phyloP scores from a whole-genome alignment of 2,329 filamentous ascomycete genomes.

The Aspergillus brunneoviolaceus region DNA sequence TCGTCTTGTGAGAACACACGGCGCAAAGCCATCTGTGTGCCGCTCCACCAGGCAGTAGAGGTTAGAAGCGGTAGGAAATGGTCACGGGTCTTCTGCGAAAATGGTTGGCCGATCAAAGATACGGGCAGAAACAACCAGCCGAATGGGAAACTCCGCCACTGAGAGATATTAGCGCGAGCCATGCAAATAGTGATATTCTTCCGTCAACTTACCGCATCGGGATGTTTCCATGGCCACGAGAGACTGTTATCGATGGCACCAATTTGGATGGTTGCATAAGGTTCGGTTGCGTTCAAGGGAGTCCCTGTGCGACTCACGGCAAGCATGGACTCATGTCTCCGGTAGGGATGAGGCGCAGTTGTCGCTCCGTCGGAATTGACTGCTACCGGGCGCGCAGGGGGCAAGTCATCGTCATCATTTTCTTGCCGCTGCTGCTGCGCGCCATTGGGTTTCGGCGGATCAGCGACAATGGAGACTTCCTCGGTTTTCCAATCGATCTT shows the following conservation, averaged over 20 bases:
- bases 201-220: constrained; percentile 67
- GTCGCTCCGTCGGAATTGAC: constrained; percentile 45
- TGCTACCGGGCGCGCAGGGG: constrained; percentile 61
- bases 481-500: constrained; percentile 85
- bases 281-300: constrained; percentile 46
- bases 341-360: constrained; percentile 64
- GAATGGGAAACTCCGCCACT: constrained; percentile 88
- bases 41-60: constrained; percentile 94
- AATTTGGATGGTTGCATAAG: constrained; percentile 66
- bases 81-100: constrained; percentile 87
- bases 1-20: constrained; percentile 86
- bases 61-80: constrained; percentile 96
- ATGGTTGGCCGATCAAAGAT: constrained; percentile 91
- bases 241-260: constrained; percentile 97
- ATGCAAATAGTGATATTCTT: neutral
- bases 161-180: constrained; percentile 21
- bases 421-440: constrained; percentile 42
- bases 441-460: constrained; percentile 69
- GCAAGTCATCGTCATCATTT: constrained; percentile 50
- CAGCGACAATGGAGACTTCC: constrained; percentile 80
- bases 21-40: constrained; percentile 83
- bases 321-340: constrained; percentile 79
- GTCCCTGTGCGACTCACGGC: constrained; percentile 61
- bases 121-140: constrained; percentile 98
- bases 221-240: constrained; percentile 99